These are phyloP conservation scores for Starmerella tilneyi DNA, from an alignment of 805 yeast genomes.

Conservation along the genomic window DNA sequence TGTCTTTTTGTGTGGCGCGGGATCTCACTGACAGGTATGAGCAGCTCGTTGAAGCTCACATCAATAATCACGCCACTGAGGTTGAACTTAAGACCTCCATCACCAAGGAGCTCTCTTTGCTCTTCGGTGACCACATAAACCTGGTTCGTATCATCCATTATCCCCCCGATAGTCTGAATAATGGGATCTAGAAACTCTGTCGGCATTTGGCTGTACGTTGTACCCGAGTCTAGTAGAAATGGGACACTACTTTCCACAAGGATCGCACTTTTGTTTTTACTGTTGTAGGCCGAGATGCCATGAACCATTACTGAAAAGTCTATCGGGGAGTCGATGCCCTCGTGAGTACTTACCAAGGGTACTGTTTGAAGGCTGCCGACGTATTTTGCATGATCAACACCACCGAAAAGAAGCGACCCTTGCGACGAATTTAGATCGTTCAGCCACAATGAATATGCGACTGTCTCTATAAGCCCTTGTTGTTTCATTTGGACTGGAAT, in stretches of 20 bases:
- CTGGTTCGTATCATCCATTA: slow-evolving; percentile 1
- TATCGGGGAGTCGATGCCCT: slow-evolving; percentile 23
- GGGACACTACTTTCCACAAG: slow-evolving; percentile 17
- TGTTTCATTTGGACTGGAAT: slow-evolving; percentile 32
- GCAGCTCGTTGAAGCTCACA: slow-evolving; percentile 16
- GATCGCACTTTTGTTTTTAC: background rate
- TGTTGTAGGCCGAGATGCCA: slow-evolving; percentile 17
- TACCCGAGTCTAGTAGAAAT: slow-evolving; percentile 42
- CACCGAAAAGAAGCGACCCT: slow-evolving; percentile 36
- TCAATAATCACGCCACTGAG: slow-evolving; percentile 21
- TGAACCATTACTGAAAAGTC: slow-evolving; percentile 23
- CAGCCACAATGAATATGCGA: slow-evolving; percentile 39
- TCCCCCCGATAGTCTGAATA: slow-evolving; percentile 15
- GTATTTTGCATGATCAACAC: slow-evolving; percentile 35
- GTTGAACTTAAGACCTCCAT: slow-evolving; percentile 17
- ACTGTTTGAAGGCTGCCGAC: slow-evolving; percentile 32
- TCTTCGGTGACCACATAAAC: slow-evolving; percentile 10
- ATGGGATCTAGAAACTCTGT: slow-evolving; percentile 13
- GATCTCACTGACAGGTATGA: slow-evolving; percentile 12
- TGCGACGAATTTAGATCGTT: slow-evolving; percentile 26
- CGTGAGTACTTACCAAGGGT: slow-evolving; percentile 29
- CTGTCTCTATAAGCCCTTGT: slow-evolving; percentile 35
- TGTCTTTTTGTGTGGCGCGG: background rate
- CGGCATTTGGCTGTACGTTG: slow-evolving; percentile 43
- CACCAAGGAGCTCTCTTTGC: background rate